These are phyloP conservation scores for Aspergillus neotritici DNA, from an alignment of 2,329 filamentous ascomycete genomes.

Conservation along the genomic window DNA sequence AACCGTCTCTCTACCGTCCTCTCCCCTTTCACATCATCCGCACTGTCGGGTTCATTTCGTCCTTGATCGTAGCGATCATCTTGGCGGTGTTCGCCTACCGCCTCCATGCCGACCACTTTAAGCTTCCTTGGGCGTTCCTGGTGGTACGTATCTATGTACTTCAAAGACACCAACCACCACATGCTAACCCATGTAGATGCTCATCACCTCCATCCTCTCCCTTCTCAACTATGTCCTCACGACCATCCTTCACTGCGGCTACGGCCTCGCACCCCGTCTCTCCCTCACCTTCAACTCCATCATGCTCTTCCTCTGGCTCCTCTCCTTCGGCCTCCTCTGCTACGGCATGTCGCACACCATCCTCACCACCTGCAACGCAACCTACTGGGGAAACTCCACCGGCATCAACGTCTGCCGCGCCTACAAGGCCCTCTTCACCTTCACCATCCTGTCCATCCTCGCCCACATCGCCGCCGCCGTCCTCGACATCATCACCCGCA, in stretches of 20 bases:
- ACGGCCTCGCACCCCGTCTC: constrained; percentile 48
- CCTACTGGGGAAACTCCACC: constrained; percentile 50
- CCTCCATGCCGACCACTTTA: constrained; percentile 47
- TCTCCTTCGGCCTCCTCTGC: constrained; percentile 48
- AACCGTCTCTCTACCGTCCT: constrained; percentile 37
- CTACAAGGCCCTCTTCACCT: constrained; percentile 58
- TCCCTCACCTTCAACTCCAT: constrained; percentile 47
- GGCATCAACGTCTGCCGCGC: constrained; percentile 53
- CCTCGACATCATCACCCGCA: constrained; percentile 48
- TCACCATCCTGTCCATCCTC: constrained; percentile 45
- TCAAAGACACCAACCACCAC: constrained; percentile 2
- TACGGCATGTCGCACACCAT: constrained; percentile 53
- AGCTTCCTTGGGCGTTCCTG: constrained; percentile 56
- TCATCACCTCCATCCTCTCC: constrained; percentile 48
- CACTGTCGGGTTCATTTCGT: constrained; percentile 43
- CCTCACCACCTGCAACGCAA: constrained; percentile 44
- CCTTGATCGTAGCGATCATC: constrained; percentile 50
- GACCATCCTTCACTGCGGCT: constrained; percentile 47
- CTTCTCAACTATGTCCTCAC: constrained; percentile 46
- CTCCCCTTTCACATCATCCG: constrained; percentile 39
- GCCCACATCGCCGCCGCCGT: constrained; percentile 44
- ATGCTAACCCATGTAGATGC: constrained; percentile 38
- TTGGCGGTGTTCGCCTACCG: constrained; percentile 53
- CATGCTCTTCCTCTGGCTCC: constrained; percentile 48
- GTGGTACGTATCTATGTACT: constrained; percentile 40